These are phyloP conservation scores for Ichthyophthirius multifiliis DNA, from an alignment of 169 alveolate species.

Conservation along the genomic window DNA sequence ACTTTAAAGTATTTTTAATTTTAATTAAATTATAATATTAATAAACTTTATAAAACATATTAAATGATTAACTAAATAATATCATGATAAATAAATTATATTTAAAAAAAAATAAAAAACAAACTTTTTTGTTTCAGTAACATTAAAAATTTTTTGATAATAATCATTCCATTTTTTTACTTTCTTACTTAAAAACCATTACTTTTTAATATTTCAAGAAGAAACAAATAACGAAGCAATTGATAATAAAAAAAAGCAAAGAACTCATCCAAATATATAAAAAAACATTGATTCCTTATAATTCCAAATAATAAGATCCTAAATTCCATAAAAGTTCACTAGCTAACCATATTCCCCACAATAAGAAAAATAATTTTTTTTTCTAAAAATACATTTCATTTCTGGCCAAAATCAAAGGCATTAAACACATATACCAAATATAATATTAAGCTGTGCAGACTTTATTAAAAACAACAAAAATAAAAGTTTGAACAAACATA, in stretches of 20 bases:
- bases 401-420: slow-evolving; percentile 78
- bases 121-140: no score
- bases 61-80: no score
- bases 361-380: neutral
- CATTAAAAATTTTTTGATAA: no score
- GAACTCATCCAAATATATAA: slow-evolving; percentile 11
- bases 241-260: neutral
- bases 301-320: slow-evolving; percentile 27
- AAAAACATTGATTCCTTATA: slow-evolving; percentile 25
- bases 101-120: no score
- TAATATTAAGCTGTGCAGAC: slow-evolving; percentile 95
- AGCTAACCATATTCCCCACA: slow-evolving; percentile 21
- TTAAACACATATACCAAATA: slow-evolving; percentile 86
- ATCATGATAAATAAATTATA: no score
- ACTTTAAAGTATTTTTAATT: no score
- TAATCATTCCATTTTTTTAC: no score
- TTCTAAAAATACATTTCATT: slow-evolving; percentile 21
- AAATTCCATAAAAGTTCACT: slow-evolving; percentile 38
- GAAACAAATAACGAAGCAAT: neutral
- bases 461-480: slow-evolving; percentile 94
- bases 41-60: no score
- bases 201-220: no score
- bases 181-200: no score
- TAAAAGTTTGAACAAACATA: slow-evolving; percentile 83
- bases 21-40: no score